Evolutionary conservation across 306 rosid genomes (phyloP).

Genomic region (Lotus japonicus): DNA sequence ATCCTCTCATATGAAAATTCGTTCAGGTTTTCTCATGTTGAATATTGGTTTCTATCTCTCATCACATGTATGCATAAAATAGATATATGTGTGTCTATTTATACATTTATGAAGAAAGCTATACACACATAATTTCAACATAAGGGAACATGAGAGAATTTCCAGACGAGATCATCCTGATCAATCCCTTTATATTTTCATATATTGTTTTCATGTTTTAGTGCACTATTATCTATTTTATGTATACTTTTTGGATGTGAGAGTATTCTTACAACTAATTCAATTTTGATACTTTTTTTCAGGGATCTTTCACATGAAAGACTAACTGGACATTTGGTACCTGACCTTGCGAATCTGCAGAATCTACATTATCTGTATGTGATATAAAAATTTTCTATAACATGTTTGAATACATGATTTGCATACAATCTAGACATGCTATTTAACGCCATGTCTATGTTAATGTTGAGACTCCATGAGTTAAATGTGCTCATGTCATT

Average conservation of each 20-base stretch:
- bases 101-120: too few species aligned
- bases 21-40: too few species aligned
- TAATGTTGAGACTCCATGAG: background rate
- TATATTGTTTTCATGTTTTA: too few species aligned
- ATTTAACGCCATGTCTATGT: background rate
- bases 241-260: background rate
- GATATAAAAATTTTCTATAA: background rate
- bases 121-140: too few species aligned
- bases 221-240: background rate
- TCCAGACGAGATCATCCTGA: too few species aligned
- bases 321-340: conserved; percentile 84
- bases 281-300: conserved; percentile 21
- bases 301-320: conserved; percentile 93
- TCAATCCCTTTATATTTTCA: background rate
- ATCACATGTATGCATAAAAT: too few species aligned
- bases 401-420: too few species aligned
- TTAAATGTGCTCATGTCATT: background rate
- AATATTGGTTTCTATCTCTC: too few species aligned
- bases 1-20: too few species aligned
- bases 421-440: too few species aligned
- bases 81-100: too few species aligned
- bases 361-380: conserved; percentile 83
- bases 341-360: conserved; percentile 80
- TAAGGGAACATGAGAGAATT: too few species aligned
- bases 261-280: background rate